phyloP scores from a whole-genome alignment of 208 protist genomes.

The Wallacemonas sp. region DNA sequence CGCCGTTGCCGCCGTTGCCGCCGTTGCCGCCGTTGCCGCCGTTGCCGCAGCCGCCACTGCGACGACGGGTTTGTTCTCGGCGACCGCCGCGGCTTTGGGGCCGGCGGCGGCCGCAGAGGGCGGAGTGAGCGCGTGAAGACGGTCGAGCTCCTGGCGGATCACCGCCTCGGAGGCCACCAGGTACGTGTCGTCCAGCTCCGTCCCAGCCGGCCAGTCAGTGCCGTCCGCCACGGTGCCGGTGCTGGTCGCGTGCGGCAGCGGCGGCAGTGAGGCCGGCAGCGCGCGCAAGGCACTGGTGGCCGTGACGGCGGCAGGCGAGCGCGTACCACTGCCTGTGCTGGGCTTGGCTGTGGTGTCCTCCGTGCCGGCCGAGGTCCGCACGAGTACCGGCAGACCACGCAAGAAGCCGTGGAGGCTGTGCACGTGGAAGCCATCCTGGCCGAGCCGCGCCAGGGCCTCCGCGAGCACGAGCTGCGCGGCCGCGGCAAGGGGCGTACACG shows the following conservation, averaged over 20 bases:
- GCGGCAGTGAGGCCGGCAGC: no score
- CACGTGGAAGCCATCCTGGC: constrained; percentile 6
- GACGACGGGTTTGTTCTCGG: no score
- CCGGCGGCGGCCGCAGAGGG: not conserved
- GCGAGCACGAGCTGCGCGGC: constrained; percentile 72
- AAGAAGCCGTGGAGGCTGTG: constrained; percentile 18
- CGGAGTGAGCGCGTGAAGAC: not conserved
- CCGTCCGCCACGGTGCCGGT: not conserved
- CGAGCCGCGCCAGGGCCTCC: constrained; percentile 14
- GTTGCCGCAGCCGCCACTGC: no score
- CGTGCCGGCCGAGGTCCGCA: not conserved
- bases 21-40: no score
- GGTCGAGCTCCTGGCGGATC: constrained; percentile 1
- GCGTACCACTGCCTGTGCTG: not conserved
- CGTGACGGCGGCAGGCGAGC: not conserved
- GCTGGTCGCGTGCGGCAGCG: constrained; percentile 1
- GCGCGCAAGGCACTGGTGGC: no score
- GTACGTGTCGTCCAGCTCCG: constrained; percentile 4
- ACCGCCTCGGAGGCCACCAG: not conserved
- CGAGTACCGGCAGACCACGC: constrained; percentile 3
- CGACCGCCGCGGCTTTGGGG: no score
- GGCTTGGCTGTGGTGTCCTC: not conserved
- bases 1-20: no score
- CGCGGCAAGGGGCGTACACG: constrained; percentile 51
- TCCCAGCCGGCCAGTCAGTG: not conserved